phyloP scores from a whole-genome alignment of 495 filamentous ascomycete species.

The Penicillium salamii region DNA sequence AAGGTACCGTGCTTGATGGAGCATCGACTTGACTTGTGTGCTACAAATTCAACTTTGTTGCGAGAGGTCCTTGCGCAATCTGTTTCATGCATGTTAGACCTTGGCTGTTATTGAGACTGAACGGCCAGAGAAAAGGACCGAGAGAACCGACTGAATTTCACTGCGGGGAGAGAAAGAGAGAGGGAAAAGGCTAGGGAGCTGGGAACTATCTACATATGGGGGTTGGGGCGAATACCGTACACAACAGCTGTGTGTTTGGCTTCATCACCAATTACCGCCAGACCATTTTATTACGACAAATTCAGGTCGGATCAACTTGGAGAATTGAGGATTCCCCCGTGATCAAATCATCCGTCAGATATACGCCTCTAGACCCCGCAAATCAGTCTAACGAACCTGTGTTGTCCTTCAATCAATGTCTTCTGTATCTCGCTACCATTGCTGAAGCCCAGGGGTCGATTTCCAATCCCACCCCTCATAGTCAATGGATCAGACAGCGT shows the following conservation, averaged over 20 bases:
- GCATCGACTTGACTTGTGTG: no score
- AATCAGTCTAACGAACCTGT: not conserved
- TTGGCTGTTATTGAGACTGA: no score
- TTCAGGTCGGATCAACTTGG: not conserved
- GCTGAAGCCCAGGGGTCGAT: not conserved
- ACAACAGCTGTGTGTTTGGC: not conserved
- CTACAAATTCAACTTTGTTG: not conserved
- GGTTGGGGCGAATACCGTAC: no score
- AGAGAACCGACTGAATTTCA: no score
- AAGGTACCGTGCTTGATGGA: not conserved
- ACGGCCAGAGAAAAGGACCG: no score
- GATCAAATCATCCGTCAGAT: not conserved
- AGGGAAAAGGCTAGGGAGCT: no score
- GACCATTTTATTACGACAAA: not conserved
- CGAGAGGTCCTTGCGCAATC: not conserved
- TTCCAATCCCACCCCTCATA: not conserved
- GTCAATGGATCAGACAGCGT: no score
- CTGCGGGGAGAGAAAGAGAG: no score
- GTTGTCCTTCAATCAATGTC: not conserved
- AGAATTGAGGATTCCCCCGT: constrained; percentile 1
- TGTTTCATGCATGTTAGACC: not conserved
- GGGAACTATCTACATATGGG: no score
- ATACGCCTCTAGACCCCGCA: not conserved
- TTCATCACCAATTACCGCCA: not conserved
- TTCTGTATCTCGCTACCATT: not conserved